phyloP scores from a whole-genome alignment of 2,329 filamentous ascomycete genomes.

The Fusarium beomiforme region DNA sequence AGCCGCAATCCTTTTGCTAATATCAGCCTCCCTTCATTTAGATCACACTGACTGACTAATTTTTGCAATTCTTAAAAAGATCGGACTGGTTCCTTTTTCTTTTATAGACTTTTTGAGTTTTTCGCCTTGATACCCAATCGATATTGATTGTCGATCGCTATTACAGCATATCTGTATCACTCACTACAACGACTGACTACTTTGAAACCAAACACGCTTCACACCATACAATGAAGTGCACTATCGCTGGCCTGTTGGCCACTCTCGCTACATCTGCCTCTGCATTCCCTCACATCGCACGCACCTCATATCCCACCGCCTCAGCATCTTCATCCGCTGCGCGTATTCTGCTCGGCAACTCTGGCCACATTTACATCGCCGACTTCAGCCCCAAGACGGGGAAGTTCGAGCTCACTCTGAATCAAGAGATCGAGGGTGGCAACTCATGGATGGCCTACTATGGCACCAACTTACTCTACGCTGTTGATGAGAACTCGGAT shows the following conservation, averaged over 20 bases:
- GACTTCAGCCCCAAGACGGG: conserved; percentile 51
- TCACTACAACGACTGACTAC: background rate
- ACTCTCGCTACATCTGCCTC: conserved; percentile 28
- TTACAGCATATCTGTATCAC: background rate
- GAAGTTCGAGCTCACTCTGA: conserved; percentile 51
- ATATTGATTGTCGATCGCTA: conserved; percentile 20
- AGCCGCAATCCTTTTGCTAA: conserved; percentile 19
- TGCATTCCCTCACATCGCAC: conserved; percentile 27
- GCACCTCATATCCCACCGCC: conserved; percentile 15
- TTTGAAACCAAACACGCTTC: conserved; percentile 12
- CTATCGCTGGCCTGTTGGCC: conserved; percentile 33
- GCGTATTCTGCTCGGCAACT: conserved; percentile 53
- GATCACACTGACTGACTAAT: background rate
- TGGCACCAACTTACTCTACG: conserved; percentile 54
- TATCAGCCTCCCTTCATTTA: conserved; percentile 25
- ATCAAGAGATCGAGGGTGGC: conserved; percentile 47
- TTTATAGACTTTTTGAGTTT: background rate
- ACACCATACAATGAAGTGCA: conserved; percentile 34
- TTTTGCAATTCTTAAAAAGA: conserved; percentile 9
- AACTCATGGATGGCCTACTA: conserved; percentile 60
- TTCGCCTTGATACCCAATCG: conserved; percentile 16
- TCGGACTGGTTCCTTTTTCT: conserved; percentile 26
- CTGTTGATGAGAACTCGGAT: conserved; percentile 58
- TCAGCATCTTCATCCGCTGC: conserved; percentile 21
- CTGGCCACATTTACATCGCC: conserved; percentile 53